Percentiles rank a stretch among this genome's conserved stretches.
These are phyloP conservation scores for Amphicarpaea edgeworthii DNA, from an alignment of 306 rosid genomes.

Conservation along the genomic window DNA sequence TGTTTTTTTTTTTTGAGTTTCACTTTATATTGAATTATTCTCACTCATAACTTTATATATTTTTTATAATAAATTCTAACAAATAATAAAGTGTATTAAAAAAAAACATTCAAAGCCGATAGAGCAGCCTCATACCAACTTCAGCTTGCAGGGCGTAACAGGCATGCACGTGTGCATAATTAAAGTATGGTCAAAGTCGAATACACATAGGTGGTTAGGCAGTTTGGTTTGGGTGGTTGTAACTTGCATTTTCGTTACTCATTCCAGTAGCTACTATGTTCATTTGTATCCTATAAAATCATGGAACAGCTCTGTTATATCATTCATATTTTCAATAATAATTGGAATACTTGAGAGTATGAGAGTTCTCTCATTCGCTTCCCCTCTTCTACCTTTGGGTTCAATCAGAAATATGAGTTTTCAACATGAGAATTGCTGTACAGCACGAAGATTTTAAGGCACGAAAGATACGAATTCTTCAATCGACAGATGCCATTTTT, in stretches of 20 bases:
- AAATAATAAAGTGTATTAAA: too few species aligned
- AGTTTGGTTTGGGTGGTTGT: background rate
- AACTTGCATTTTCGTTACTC: constrained; percentile 1
- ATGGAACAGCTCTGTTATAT: background rate
- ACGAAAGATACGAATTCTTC: too few species aligned
- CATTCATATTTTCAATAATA: background rate
- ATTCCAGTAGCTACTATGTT: background rate
- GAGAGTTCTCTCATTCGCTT: background rate
- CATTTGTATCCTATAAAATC: background rate
- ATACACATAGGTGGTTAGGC: background rate
- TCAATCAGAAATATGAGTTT: background rate
- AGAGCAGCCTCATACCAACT: background rate
- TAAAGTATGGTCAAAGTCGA: background rate
- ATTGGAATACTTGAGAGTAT: background rate
- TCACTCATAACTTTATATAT: too few species aligned
- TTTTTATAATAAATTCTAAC: too few species aligned
- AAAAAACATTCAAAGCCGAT: too few species aligned
- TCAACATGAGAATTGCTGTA: too few species aligned
- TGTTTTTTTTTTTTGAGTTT: too few species aligned
- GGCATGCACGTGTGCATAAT: background rate
- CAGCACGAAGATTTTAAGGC: too few species aligned
- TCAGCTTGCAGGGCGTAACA: background rate
- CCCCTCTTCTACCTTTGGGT: background rate
- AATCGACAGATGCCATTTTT: too few species aligned
- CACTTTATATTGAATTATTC: too few species aligned